Evolutionary conservation across 169 alveolate species (phyloP), one percentile per base, ranked within the genome.

Genomic region (Pseudocohnilembus persalinus): DNA sequence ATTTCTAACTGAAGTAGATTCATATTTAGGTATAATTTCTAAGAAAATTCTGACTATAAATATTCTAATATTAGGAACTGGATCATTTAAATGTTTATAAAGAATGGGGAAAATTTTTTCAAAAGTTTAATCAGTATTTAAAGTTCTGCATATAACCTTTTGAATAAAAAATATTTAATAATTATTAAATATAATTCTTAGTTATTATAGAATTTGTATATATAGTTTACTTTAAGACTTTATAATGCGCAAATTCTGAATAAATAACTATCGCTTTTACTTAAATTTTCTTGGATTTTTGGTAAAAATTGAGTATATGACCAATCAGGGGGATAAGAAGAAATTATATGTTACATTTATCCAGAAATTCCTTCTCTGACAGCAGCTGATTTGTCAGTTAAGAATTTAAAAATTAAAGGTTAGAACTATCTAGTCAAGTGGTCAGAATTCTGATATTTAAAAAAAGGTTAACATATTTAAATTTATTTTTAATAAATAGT

Each of bases 41-140:
- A 84, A 90, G 68, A 93, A 82, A 4, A 89, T 81, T 82, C 88
- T 92, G 30, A 92, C 82, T 6, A 91, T 91, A 15, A 87, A 76
- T 84, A 94, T 88, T 74, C 92, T 88, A 28, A 94, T 92, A 88
- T 94, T 94, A 0, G 97, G 95, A 79, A 94, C 93, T 16, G 89
- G 32, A 72, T 94, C 97, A 72, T 88, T 88, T 85, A 93, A 81
- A 20, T 94, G 95, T 79, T 89, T 90, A 25, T 63, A 74, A 30
- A 94, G 75, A 30, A 94, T 83, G n/a, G 96, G 95, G 32, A 88
- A 68, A 1, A 92, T 76, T 31, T 91, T 86, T 11, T 88, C 88
- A 68, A 87, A 79, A 20, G 76, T 77, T 31, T 73, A 33, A 28
- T 79, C 87, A 0, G 84, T 78, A 63, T 80, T 75, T 74, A 86